Base-by-base conservation (phyloP, 768 basidiomycete species). In the Chalciporus pseudorubinellus region DNA sequence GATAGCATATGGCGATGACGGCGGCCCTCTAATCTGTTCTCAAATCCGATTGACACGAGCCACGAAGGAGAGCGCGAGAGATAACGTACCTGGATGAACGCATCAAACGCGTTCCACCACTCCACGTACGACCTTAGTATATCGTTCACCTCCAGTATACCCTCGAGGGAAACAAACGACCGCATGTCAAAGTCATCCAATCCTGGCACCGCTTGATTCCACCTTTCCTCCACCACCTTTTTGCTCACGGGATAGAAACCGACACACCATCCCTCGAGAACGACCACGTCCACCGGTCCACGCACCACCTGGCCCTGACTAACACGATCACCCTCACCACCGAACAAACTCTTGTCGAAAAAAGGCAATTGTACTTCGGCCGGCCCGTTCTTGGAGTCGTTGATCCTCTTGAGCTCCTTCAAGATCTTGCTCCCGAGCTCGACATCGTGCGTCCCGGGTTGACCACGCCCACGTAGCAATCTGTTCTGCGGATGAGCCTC, bases 181-280 rank as follows among this genome's bases (percentile, higher is more conserved):
- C 44, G 68, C 67, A 59, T 71, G n/a, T 70, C 59, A 47, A 75
- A 65, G 22, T 59, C 63, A 9, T 64, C 64, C 36, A 68, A 49
- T 18, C 54, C 69, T 0, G 38, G 19, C 4, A 63, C 62, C 12
- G 66, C 58, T 19, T 56, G 46, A 11, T 72, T 66, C 80, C 86
- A 92, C 26, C 77, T 72, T 34, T 63, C 63, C 39, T 81, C 74
- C 29, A 92, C 65, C 53, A 81, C 79, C 10, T 73, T 68, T 16
- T 57, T 41, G 0, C 73, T 59, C 6, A 91, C 74, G 1, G 92
- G 85, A 45, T 77, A 76, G 65, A 97, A 98, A 0, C 95, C 95
- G 20, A 89, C 82, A 69, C 87, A 93, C 97, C 97, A 99, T 10
- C 97, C 97, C 72, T 99, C 97, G 44, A 99, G 72, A 44, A 99